Conservation (phyloP, 352 stramenopile species). For the Globisporangium spinosum region DNA sequence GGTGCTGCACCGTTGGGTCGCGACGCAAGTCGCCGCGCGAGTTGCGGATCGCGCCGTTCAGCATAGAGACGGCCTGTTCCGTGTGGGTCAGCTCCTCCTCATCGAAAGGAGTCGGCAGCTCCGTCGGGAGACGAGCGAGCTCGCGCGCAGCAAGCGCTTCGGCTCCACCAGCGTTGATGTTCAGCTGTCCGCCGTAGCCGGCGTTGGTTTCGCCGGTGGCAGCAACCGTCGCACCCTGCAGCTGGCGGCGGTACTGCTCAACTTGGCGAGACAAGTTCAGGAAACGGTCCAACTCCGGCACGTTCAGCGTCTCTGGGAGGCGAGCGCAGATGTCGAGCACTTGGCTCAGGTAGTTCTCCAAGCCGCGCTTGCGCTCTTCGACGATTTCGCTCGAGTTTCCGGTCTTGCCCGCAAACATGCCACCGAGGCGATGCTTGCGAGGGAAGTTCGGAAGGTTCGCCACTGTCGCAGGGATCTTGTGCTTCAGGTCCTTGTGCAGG, state of each 20-base stretch:
- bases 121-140: conserved; percentile 70
- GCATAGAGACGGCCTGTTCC: conserved; percentile 71
- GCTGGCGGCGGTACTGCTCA: conserved; percentile 77
- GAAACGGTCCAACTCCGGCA: conserved; percentile 85
- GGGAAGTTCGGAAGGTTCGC: conserved; percentile 65
- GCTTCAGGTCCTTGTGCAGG: conserved; percentile 70
- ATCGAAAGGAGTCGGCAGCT: conserved; percentile 80
- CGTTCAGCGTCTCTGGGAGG: conserved; percentile 73
- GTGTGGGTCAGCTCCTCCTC: conserved; percentile 85
- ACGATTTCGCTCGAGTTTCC: conserved; percentile 86
- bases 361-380: conserved; percentile 74
- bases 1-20: conserved; percentile 77
- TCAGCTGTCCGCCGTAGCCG: conserved; percentile 39
- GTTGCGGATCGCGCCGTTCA: conserved; percentile 79
- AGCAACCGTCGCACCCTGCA: conserved; percentile 29
- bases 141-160: conserved; percentile 80
- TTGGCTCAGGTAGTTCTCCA: conserved; percentile 82
- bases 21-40: conserved; percentile 75
- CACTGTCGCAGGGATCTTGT: conserved; percentile 68
- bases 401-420: conserved; percentile 81
- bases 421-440: conserved; percentile 80
- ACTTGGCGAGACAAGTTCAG: conserved; percentile 85
- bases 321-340: conserved; percentile 81
- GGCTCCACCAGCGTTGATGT: conserved; percentile 62
- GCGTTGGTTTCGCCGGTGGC: conserved; percentile 18